Base-by-base conservation (phyloP, 1,284 basidiomycete genomes). In the Melampsora larici-populina region DNA sequence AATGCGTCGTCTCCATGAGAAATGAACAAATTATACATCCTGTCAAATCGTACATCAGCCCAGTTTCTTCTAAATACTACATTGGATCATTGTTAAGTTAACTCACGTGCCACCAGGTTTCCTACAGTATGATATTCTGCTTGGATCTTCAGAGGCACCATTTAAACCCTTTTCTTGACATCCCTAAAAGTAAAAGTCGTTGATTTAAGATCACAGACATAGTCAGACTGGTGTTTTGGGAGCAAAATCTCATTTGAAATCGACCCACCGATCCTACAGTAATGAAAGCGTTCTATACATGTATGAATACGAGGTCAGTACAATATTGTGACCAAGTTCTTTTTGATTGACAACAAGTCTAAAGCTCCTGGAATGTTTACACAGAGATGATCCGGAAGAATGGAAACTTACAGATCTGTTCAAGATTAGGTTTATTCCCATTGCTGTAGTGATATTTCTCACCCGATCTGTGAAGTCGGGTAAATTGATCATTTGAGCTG, bases 91-190 rank as follows among this genome's bases (percentile, higher is more conserved):
- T 15, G 33, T 36, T 0, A 62, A 26, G 13, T n/a, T 49, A 15
- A 55, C 73, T 75, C 40, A 75, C 73, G 73, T 67, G 66, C 73
- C 73, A 26, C 29, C 65, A 26, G 73, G 73, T 60, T 40, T 75
- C n/a, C 67, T 33, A 55, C 73, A 75, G 40, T 63, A 75, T 26
- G 73, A 75, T 29, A 75, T 17, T 15, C n/a, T 48, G n/a, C 13
- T 46, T 9, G n/a, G 33, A 55, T 67, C 65, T 18, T 63, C n/a
- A n/a, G 46, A 68, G 33, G 73, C 73, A 8, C 73, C 73, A 46
- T 75, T 75, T 43, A 26, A 24, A 11, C 73, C 73, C 65, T 63
- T 55, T n/a, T 68, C 73, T 7, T 24, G 66, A 58, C 73, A 75
- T 9, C 40, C 29, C 65, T 75, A 58, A 58, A 58, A 17, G 26